phyloP scores from a whole-genome alignment of 495 filamentous ascomycete species.

The Monascus purpureus region DNA sequence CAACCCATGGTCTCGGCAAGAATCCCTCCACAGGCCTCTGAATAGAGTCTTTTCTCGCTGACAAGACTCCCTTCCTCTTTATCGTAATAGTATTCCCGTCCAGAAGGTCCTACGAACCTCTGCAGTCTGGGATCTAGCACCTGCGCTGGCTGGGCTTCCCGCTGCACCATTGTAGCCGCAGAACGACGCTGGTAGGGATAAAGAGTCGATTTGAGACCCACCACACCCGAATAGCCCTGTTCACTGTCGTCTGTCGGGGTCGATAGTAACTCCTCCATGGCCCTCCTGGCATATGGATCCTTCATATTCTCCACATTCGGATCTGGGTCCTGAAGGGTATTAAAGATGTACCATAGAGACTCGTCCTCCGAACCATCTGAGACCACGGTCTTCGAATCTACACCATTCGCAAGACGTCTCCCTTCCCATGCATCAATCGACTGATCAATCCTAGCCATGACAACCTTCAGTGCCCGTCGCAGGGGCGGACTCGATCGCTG shows the following conservation, averaged over 20 bases:
- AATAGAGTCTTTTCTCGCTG: conserved; percentile 52
- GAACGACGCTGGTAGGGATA: conserved; percentile 74
- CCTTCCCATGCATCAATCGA: conserved; percentile 44
- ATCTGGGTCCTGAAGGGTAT: conserved; percentile 60
- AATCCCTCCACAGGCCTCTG: conserved; percentile 58
- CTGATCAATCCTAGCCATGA: conserved; percentile 44
- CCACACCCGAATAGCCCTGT: conserved; percentile 22
- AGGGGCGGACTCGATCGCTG: conserved; percentile 25
- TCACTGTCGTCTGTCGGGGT: background rate
- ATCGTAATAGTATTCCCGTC: conserved; percentile 57
- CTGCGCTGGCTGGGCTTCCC: conserved; percentile 50
- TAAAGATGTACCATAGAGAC: conserved; percentile 76
- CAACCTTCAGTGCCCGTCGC: conserved; percentile 26
- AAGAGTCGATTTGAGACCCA: conserved; percentile 51
- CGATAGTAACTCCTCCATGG: conserved; percentile 48
- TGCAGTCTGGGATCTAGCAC: conserved; percentile 64
- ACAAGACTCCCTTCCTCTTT: conserved; percentile 45
- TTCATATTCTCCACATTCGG: conserved; percentile 38
- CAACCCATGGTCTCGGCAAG: conserved; percentile 50
- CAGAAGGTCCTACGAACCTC: conserved; percentile 40
- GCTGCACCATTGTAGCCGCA: conserved; percentile 74
- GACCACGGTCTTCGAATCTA: conserved; percentile 2
- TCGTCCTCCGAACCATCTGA: conserved; percentile 25
- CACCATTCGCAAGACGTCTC: conserved; percentile 1
- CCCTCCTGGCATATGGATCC: conserved; percentile 41